phyloP scores from a whole-genome alignment of 805 yeast species.

The Monosporozyma yasuniensis region DNA sequence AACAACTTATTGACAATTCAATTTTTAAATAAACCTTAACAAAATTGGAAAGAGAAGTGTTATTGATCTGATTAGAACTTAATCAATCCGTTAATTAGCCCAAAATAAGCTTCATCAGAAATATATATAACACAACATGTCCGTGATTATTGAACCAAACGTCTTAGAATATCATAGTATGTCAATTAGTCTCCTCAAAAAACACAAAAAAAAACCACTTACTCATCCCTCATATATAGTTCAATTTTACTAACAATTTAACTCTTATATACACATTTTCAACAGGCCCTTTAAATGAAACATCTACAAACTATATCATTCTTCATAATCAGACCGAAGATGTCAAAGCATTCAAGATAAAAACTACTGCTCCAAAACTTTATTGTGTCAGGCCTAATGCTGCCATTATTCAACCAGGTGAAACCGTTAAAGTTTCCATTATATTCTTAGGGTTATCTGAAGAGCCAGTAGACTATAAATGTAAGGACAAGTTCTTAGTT shows the following conservation, averaged over 20 bases:
- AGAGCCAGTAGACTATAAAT: conserved; percentile 71
- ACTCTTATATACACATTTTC: not conserved
- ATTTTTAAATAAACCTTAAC: not conserved
- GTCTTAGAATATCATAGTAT: conserved; percentile 67
- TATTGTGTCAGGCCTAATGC: conserved; percentile 96
- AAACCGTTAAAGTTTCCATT: conserved; percentile 61
- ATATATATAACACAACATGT: not conserved
- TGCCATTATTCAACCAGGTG: conserved; percentile 65
- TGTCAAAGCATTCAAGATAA: conserved; percentile 82
- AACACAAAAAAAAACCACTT: too few relatives aligned
- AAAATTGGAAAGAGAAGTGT: not conserved
- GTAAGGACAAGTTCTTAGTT: conserved; percentile 87
- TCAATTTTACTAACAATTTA: not conserved
- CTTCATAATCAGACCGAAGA: conserved; percentile 48
- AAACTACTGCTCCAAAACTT: conserved; percentile 94
- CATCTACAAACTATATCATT: conserved; percentile 49
- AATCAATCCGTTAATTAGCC: not conserved
- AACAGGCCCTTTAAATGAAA: conserved; percentile 66
- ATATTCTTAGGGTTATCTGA: conserved; percentile 74
- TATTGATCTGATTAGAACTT: not conserved
- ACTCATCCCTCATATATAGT: not conserved
- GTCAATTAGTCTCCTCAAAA: conserved; percentile 27
- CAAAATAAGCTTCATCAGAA: not conserved
- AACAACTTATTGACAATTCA: not conserved
- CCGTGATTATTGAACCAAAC: conserved; percentile 35